Conservation (phyloP, 225 moss, liverwort and hornwort genomes). For the Climacium dendroides region DNA sequence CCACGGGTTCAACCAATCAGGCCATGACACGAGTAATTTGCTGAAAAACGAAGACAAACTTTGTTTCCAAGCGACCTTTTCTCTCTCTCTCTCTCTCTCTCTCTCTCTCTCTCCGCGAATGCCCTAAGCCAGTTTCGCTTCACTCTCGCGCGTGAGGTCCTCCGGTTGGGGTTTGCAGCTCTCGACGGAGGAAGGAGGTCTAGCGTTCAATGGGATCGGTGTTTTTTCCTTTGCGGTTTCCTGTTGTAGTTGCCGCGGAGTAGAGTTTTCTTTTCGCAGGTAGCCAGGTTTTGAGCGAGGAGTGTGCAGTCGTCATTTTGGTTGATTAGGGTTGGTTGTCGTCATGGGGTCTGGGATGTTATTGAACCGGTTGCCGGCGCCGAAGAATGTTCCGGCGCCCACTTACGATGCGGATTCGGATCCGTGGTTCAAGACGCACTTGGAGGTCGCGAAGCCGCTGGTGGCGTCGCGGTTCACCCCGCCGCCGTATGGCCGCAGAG, state of each 20-base stretch:
- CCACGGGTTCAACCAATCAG: background rate
- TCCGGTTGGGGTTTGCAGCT: background rate
- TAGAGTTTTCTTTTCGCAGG: background rate
- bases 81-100: too few relatives aligned
- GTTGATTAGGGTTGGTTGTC: background rate
- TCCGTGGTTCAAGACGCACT: slow-evolving; percentile 85
- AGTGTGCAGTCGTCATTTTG: background rate
- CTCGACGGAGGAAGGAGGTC: background rate
- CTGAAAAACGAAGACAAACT: background rate
- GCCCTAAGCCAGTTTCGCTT: background rate
- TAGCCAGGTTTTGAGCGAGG: background rate
- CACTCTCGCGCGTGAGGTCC: too few relatives aligned
- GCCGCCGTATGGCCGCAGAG: slow-evolving; percentile 73
- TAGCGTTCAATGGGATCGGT: background rate
- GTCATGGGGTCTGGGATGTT: slow-evolving; percentile 71
- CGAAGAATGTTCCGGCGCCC: slow-evolving; percentile 33
- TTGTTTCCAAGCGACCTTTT: background rate
- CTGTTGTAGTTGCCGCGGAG: background rate
- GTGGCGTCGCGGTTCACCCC: slow-evolving; percentile 26
- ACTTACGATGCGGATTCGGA: slow-evolving; percentile 72
- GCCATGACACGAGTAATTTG: background rate
- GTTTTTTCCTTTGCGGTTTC: background rate
- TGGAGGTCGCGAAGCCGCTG: slow-evolving; percentile 67
- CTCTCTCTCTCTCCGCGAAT: background rate
- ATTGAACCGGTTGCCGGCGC: slow-evolving; percentile 70